Evolutionary conservation across 78 protist genomes (phyloP), one percentile per base, ranked within the genome.

Genomic region (Dictyostelium capitatum): DNA sequence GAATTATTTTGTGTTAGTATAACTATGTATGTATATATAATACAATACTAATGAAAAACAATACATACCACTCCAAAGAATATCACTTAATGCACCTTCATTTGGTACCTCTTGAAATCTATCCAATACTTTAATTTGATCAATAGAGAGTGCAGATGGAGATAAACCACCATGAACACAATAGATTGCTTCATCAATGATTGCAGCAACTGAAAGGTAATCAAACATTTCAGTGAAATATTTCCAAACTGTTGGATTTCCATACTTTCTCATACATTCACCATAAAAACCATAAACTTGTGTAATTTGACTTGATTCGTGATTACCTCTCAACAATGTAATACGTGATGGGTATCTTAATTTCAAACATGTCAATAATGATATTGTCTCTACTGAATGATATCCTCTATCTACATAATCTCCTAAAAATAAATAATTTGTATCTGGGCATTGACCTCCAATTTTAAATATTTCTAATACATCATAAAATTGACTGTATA

Each of bases 201-300:
- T 30, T n/a, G 98, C 99, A 14, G 97, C 90, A 19, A 98, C 94
- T 25, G 99, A 97, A 3, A 98, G 80, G 79, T 91, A 97, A 87
- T 98, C 98, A 79, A 97, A 98, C 72, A 97, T 74, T 32, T 97
- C 97, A 17, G 99, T 98, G 85, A 97, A 98, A 62, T 78, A 87
- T 87, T 73, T 89, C 99, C 99, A 99, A 15, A 99, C 98, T 14
- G 89, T 89, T 5, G 98, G 96, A 56, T 57, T 95, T 56, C 98
- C 98, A 91, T 97, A 98, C 91, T 97, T 97, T 57, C 98, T 59
- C 91, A 97, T 62, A 95, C 99, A 98, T 69, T 98, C 99, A 51
- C 97, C 98, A 84, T 98, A 98, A 91, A 98, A 97, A 25, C 99
- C 99, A 79, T 98, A 97, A 57, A 94, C 83, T 53, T 98, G 99